phyloP scores from a whole-genome alignment of 2,329 filamentous ascomycete genomes.

The Penicillium sp. region DNA sequence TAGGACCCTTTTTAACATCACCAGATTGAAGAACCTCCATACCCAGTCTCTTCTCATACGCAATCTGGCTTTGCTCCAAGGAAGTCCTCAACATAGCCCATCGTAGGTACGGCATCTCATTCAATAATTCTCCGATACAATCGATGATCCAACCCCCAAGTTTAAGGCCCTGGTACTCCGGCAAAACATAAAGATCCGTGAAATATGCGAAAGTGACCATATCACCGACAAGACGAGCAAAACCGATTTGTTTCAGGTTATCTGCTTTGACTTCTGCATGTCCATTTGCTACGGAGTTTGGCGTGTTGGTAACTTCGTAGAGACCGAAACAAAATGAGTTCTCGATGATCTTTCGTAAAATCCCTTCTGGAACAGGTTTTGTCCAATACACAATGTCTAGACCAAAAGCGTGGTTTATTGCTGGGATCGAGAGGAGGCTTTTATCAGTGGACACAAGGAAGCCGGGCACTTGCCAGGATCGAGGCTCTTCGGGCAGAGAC shows the following conservation, averaged over 20 bases:
- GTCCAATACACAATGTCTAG: background rate
- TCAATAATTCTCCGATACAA: constrained; percentile 15
- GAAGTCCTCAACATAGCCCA: constrained; percentile 20
- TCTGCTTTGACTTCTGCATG: background rate
- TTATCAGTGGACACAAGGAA: constrained; percentile 14
- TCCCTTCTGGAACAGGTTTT: background rate
- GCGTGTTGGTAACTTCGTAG: background rate
- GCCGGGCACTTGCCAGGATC: constrained; percentile 2
- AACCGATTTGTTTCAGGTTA: constrained; percentile 12
- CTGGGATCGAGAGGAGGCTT: constrained; percentile 3
- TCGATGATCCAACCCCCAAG: constrained; percentile 19
- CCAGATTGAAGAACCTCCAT: constrained; percentile 22
- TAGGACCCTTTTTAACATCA: constrained; percentile 6
- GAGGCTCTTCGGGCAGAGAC: constrained; percentile 5
- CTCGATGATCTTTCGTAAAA: background rate
- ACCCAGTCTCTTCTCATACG: constrained; percentile 25
- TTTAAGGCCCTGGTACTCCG: constrained; percentile 8
- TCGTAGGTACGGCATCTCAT: constrained; percentile 16
- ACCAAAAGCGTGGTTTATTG: constrained; percentile 8
- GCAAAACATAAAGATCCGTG: constrained; percentile 16
- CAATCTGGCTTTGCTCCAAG: constrained; percentile 16
- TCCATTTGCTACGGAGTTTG: background rate
- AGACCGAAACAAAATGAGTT: constrained; percentile 2
- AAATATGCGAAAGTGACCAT: constrained; percentile 15
- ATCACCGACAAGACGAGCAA: constrained; percentile 16